A percentile compares a stretch with the other conserved stretches of the same genome.
Conservation (phyloP, 495 filamentous ascomycete genomes). For the Platismatia glauca region DNA sequence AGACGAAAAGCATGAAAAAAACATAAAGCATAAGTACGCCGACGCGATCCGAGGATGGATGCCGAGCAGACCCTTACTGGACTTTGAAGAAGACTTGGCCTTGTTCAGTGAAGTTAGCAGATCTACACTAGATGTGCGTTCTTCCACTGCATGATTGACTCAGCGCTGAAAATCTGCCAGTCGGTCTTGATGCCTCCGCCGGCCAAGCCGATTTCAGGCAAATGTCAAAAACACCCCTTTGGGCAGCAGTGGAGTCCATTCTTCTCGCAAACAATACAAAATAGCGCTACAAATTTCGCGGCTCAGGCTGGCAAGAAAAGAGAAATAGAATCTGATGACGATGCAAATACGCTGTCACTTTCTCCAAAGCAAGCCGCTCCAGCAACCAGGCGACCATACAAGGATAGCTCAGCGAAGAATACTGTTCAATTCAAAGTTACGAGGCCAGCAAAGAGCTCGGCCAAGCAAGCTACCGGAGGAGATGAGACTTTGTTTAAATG, state of each 20-base stretch:
- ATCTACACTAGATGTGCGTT: conserved; percentile 6
- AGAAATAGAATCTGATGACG: not conserved
- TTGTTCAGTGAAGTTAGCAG: conserved; percentile 1
- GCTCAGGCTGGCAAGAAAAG: not conserved
- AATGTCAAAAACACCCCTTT: not conserved
- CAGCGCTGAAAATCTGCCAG: not conserved
- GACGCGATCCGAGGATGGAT: conserved; percentile 43
- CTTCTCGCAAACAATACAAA: not conserved
- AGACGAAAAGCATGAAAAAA: conserved; percentile 29
- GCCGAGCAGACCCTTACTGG: conserved; percentile 20
- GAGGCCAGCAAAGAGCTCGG: not conserved
- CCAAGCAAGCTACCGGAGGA: not conserved
- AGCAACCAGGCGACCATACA: not conserved
- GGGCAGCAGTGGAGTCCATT: not conserved
- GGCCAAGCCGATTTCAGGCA: not conserved
- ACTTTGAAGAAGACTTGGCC: conserved; percentile 17
- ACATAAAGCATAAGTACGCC: conserved; percentile 42
- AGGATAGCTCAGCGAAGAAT: not conserved
- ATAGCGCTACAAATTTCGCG: not conserved
- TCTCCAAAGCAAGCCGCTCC: not conserved
- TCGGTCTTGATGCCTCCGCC: conserved; percentile 9
- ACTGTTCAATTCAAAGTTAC: not conserved
- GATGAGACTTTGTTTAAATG: not conserved
- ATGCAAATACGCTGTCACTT: not conserved
- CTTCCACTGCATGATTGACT: not conserved